These are phyloP conservation scores for Amesomyces nigricolor DNA, from an alignment of 2,329 filamentous ascomycete species.

Conservation along the genomic window DNA sequence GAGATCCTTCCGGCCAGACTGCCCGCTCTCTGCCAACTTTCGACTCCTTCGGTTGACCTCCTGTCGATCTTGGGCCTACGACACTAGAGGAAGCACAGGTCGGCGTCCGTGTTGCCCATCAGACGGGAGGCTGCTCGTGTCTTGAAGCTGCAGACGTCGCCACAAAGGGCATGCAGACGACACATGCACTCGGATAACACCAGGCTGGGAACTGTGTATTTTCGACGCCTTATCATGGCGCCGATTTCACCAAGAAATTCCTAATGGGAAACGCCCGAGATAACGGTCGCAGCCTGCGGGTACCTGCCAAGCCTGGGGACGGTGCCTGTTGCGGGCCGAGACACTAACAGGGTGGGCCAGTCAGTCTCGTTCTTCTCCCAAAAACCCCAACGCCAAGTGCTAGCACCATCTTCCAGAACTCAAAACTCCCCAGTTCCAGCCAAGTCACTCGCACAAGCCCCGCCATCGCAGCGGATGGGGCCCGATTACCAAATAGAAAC, in stretches of 20 bases:
- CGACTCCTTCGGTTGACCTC: not conserved
- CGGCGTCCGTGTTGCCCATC: conserved; percentile 2
- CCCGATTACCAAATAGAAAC: conserved; percentile 47
- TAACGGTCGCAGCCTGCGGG: conserved; percentile 22
- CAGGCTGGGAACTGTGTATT: conserved; percentile 8
- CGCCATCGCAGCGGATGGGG: conserved; percentile 24
- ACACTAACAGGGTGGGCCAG: not conserved
- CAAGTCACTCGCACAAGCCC: conserved; percentile 9
- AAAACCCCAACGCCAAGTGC: not conserved
- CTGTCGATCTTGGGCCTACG: not conserved
- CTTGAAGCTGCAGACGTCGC: conserved; percentile 9
- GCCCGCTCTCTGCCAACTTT: conserved; percentile 11
- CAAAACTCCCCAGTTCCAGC: not conserved
- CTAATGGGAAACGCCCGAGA: conserved; percentile 33
- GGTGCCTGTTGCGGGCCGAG: not conserved
- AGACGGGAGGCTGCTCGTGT: not conserved
- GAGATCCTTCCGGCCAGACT: not conserved
- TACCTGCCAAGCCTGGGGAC: conserved; percentile 16
- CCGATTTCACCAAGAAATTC: conserved; percentile 33
- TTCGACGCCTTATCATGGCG: conserved; percentile 30
- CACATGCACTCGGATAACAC: conserved; percentile 21
- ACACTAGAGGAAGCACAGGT: not conserved
- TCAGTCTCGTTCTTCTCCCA: not conserved
- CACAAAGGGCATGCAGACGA: conserved; percentile 15
- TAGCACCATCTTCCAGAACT: not conserved